These are phyloP conservation scores for Diplocarpon rosae DNA, from an alignment of 2,329 filamentous ascomycete species.

Conservation along the genomic window DNA sequence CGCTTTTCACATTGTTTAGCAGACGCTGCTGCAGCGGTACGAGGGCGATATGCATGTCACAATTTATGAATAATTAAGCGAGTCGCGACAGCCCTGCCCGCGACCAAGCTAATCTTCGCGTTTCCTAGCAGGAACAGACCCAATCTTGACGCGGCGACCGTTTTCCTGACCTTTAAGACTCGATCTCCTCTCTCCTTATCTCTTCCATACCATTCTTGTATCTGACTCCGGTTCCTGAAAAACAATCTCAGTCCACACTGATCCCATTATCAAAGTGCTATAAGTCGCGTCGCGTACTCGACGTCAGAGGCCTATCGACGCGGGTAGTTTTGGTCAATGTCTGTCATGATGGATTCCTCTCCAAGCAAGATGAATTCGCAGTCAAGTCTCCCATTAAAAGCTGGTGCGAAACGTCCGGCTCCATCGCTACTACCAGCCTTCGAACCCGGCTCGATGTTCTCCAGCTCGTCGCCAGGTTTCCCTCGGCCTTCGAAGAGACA, in stretches of 20 bases:
- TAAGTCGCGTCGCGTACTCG: conserved; percentile 11
- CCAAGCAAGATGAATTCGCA: conserved; percentile 26
- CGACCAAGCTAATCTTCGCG: conserved; percentile 11
- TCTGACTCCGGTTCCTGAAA: conserved; percentile 6
- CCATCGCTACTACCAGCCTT: conserved; percentile 67
- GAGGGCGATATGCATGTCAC: no score
- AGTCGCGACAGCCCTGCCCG: not conserved
- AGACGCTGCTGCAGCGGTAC: no score
- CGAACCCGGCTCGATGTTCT: conserved; percentile 39
- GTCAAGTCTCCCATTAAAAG: conserved; percentile 22
- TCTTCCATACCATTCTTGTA: conserved; percentile 4
- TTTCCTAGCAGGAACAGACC: conserved; percentile 9
- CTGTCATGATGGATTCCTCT: conserved; percentile 28
- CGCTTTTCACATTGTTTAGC: no score
- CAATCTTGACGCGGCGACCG: conserved; percentile 18
- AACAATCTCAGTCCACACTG: conserved; percentile 4
- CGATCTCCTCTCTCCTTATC: conserved; percentile 9
- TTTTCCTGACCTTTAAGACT: conserved; percentile 22
- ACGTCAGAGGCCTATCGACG: conserved; percentile 11
- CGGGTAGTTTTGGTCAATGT: conserved; percentile 11
- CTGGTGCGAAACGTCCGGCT: conserved; percentile 48
- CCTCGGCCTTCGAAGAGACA: conserved; percentile 61
- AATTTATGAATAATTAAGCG: not conserved
- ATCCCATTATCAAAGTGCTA: conserved; percentile 10
- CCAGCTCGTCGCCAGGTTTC: conserved; percentile 66